These are phyloP conservation scores for Solanum neorickii DNA, from an alignment of 257 asterid genomes.

Conservation along the genomic window DNA sequence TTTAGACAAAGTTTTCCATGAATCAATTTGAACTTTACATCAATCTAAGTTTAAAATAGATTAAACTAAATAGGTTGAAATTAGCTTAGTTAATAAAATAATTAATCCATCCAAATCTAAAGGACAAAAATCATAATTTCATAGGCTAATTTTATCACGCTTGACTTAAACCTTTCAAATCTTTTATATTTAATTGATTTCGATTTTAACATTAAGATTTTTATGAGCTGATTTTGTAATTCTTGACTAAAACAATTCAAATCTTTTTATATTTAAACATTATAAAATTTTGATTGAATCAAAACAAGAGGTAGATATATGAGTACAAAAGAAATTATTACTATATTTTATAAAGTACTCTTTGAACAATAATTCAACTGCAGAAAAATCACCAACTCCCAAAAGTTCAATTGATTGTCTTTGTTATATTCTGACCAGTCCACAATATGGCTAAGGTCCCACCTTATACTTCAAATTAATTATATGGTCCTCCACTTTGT, in stretches of 20 bases:
- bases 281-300: neutral
- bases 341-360: neutral
- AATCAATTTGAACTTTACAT: neutral
- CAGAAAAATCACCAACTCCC: constrained; percentile 2
- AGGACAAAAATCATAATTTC: too few relatives aligned
- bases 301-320: neutral
- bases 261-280: neutral
- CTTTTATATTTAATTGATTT: too few relatives aligned
- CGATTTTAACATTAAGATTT: too few relatives aligned
- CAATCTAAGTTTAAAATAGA: too few relatives aligned
- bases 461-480: constrained; percentile 14
- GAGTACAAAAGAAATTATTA: neutral
- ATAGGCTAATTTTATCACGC: too few relatives aligned
- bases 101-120: too few relatives aligned
- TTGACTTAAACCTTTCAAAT: too few relatives aligned
- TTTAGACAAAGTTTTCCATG: neutral
- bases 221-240: neutral
- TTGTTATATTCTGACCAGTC: neutral
- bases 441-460: neutral
- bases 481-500: constrained; percentile 22
- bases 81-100: too few relatives aligned
- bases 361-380: constrained; percentile 18
- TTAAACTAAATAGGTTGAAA: too few relatives aligned
- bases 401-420: constrained; percentile 8
- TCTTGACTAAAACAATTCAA: neutral